Conservation (phyloP, 2,329 filamentous ascomycete species). For the Monosporascus cannonballus region DNA sequence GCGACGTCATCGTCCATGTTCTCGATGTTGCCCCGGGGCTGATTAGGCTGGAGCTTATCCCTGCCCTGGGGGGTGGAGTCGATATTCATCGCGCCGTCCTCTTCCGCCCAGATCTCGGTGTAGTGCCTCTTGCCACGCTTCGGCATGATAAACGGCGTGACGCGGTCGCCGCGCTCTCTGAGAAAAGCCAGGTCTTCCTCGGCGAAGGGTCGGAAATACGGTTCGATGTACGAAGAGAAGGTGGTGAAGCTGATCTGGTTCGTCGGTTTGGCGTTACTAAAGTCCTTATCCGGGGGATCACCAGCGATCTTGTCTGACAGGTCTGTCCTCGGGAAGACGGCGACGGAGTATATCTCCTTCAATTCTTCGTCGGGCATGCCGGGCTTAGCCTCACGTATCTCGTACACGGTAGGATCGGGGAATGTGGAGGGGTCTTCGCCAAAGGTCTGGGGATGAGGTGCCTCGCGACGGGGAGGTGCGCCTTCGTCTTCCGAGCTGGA, state of each 20-base stretch:
- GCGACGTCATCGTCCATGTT: conserved; percentile 79
- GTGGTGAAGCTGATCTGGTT: conserved; percentile 93
- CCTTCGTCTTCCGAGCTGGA: conserved; percentile 54
- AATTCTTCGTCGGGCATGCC: conserved; percentile 81
- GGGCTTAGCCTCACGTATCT: conserved; percentile 70
- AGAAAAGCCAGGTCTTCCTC: conserved; percentile 94
- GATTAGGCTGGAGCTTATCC: conserved; percentile 69
- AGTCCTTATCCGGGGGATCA: conserved; percentile 87
- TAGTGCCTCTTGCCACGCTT: conserved; percentile 81
- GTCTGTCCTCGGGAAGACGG: conserved; percentile 73
- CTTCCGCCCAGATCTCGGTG: conserved; percentile 86
- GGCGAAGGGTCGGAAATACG: conserved; percentile 80
- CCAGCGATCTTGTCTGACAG: conserved; percentile 82
- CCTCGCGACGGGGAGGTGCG: conserved; percentile 54
- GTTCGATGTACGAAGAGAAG: conserved; percentile 88
- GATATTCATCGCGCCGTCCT: conserved; percentile 74
- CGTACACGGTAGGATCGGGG: conserved; percentile 86
- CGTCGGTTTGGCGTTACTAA: conserved; percentile 85
- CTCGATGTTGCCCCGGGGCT: conserved; percentile 79
- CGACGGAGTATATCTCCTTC: conserved; percentile 82
- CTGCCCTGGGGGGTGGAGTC: conserved; percentile 57
- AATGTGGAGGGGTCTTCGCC: conserved; percentile 90
- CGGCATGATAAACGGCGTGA: conserved; percentile 79
- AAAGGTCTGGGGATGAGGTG: conserved; percentile 80
- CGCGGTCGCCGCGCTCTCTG: conserved; percentile 80